Evolutionary conservation across 495 filamentous ascomycete genomes (phyloP).

Genomic region (Neurospora tetraspora): DNA sequence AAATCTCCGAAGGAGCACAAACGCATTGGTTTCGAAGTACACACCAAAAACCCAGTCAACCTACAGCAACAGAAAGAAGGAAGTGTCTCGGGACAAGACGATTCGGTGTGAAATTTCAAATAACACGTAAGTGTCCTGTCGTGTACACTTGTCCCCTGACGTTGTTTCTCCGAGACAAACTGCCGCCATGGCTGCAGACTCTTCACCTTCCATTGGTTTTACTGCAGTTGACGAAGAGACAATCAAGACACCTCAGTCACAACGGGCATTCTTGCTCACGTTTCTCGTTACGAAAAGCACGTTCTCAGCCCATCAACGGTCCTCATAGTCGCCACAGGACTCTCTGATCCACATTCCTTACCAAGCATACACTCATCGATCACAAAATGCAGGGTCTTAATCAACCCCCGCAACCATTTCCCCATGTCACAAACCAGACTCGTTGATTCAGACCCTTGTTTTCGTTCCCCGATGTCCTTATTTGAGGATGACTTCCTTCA

Average conservation of each 20-base stretch:
- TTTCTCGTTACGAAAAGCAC: neutral
- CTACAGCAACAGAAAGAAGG: neutral
- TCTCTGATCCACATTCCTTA: neutral
- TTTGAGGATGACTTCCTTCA: neutral
- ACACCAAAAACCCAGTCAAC: neutral
- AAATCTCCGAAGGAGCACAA: neutral
- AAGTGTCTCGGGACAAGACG: neutral
- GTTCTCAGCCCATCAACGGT: neutral
- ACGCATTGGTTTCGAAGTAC: neutral
- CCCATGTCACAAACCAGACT: neutral
- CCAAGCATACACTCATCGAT: neutral
- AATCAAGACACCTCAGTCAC: neutral
- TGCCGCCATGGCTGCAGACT: neutral
- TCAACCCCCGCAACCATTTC: neutral
- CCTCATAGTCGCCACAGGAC: neutral
- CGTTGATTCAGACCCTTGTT: neutral
- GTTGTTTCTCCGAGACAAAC: conserved; percentile 1
- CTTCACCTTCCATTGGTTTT: neutral
- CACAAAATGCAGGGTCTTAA: neutral
- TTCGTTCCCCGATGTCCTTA: neutral
- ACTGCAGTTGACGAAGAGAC: neutral
- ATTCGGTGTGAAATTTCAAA: neutral
- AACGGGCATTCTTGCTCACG: neutral
- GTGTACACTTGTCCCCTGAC: neutral
- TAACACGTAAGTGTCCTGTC: neutral